These are phyloP conservation scores for Dactylellina leptospora DNA, from an alignment of 2,329 filamentous ascomycete species.

Conservation along the genomic window DNA sequence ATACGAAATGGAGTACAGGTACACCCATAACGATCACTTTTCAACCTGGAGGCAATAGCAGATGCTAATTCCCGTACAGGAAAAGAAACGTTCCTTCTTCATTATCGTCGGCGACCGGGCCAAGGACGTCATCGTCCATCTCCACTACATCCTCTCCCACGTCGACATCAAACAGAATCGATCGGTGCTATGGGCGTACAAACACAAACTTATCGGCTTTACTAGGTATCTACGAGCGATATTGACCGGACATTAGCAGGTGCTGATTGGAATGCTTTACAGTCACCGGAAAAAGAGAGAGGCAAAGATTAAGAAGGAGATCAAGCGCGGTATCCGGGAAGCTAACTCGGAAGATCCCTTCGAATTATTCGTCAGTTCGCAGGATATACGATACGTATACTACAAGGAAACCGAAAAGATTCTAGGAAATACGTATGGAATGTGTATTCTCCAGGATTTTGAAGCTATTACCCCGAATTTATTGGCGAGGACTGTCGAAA, in stretches of 20 bases:
- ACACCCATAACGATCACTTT: constrained; percentile 13
- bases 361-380: constrained; percentile 93
- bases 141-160: constrained; percentile 90
- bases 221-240: constrained; percentile 74
- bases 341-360: constrained; percentile 93
- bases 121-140: constrained; percentile 95
- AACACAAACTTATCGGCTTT: constrained; percentile 94
- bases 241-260: too few species aligned
- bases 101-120: constrained; percentile 92
- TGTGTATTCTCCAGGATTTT: constrained; percentile 98
- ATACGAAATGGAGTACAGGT: constrained; percentile 84
- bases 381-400: constrained; percentile 98
- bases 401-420: constrained; percentile 99
- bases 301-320: constrained; percentile 97
- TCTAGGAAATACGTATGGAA: constrained; percentile 94
- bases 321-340: constrained; percentile 92
- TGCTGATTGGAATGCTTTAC: too few species aligned
- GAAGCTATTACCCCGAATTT: constrained; percentile 98
- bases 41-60: too few species aligned
- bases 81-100: constrained; percentile 98
- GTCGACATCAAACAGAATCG: constrained; percentile 94
- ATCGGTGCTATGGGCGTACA: constrained; percentile 97
- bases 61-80: constrained; percentile 59
- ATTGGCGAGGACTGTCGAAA: constrained; percentile 92
- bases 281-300: constrained; percentile 98